These are phyloP conservation scores for Eutypa lata DNA, from an alignment of 2,329 filamentous ascomycete genomes.

Conservation along the genomic window DNA sequence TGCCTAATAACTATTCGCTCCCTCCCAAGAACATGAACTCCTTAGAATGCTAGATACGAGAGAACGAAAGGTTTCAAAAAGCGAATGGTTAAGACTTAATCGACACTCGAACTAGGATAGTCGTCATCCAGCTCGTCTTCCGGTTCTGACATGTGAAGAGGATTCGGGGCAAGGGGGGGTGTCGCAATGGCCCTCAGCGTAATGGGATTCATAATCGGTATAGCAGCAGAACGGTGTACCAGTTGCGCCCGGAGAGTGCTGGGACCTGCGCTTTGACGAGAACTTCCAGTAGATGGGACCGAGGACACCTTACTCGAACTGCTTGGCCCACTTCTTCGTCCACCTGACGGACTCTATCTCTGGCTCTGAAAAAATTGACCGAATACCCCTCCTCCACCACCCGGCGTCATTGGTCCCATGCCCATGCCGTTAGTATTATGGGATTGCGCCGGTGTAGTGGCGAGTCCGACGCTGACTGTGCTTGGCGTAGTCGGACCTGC, in stretches of 20 bases:
- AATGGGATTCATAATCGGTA: conserved; percentile 2
- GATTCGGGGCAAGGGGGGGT: not conserved
- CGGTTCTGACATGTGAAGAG: not conserved
- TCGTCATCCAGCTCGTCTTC: not conserved
- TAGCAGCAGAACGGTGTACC: not conserved
- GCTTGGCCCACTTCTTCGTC: conserved; percentile 7
- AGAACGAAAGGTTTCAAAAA: too few species aligned
- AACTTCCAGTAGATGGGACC: not conserved
- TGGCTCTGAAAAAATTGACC: conserved; percentile 61
- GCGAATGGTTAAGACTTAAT: too few species aligned
- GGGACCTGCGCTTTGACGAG: not conserved
- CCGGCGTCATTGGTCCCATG: conserved; percentile 74
- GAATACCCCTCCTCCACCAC: conserved; percentile 71
- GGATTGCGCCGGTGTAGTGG: conserved; percentile 46
- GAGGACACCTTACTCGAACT: not conserved
- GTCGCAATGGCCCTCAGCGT: not conserved
- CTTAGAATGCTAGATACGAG: too few species aligned
- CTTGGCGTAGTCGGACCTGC: conserved; percentile 65
- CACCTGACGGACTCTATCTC: conserved; percentile 26
- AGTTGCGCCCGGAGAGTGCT: not conserved
- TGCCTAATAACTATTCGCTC: too few species aligned
- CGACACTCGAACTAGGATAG: too few species aligned
- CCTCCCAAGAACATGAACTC: too few species aligned
- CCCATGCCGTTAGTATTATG: conserved; percentile 57
- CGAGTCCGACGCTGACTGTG: conserved; percentile 54